Evolutionary conservation across 2,329 filamentous ascomycete genomes (phyloP), one percentile per base, ranked within the genome.

Genomic region (Ceratocystis lukuohia): DNA sequence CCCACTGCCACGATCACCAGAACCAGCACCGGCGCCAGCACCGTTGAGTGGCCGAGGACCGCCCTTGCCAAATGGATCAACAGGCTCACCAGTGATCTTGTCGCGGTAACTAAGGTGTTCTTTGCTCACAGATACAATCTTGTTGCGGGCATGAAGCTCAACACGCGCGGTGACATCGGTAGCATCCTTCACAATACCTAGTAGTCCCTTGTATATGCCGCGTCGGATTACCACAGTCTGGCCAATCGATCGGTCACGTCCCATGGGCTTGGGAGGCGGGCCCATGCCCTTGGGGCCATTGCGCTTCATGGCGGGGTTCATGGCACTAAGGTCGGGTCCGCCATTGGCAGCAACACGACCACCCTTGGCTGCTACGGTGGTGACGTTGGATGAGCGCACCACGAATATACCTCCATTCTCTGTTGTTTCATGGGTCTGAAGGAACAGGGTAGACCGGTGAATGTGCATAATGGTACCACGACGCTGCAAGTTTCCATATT

Each of bases 141-240:
- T 97, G 77, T 87, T 90, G 79, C 96, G 96, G 5, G 92, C 92
- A 74, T 97, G 93, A 48, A 99, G 79, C 76, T 99, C 94, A 53
- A 99, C 88, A 69, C 92, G 88, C 37, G 91, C 93, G 72, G 88
- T 85, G 2, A 84, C 84, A 71, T 95, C 92, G 5, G 90, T 96
- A 0, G 93, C 88, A 73, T 97, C 93, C 74, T 96, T 96, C 71
- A 99, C 92, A 70, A 96, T 96, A 71, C 94, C 94, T 53, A 97
- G 80, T 56, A 96, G 81, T 66, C 93, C 93, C 77, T 99, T 99
- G 79, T 93, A 91, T 25, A 88, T 86, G 33, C 94, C 94, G 73
- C 88, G 91, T 67, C 87, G 85, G 72, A 97, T 88, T 64, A 88
- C 90, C 57, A 97, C 91, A 0, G 91, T 96, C 77, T 96, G 93